These are phyloP conservation scores for Elsinoe australis DNA, from an alignment of 2,329 filamentous ascomycete species.

Conservation along the genomic window DNA sequence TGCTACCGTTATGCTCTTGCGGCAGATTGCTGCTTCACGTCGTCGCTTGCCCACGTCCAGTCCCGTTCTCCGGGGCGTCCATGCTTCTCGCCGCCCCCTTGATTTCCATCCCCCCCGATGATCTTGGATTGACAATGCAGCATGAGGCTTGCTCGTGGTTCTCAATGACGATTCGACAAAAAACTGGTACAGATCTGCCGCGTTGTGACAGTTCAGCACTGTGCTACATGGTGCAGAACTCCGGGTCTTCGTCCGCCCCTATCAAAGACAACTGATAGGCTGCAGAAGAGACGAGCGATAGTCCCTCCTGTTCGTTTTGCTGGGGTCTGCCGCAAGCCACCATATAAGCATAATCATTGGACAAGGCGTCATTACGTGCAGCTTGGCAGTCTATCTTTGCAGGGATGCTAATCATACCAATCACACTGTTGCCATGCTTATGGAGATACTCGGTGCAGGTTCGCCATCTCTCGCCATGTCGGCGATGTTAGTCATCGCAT, in stretches of 20 bases:
- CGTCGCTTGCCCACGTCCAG: not conserved
- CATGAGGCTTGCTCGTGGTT: not conserved
- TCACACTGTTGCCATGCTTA: too few relatives aligned
- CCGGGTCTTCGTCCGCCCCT: too few relatives aligned
- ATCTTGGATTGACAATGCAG: slow-evolving; percentile 10
- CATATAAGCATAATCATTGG: not conserved
- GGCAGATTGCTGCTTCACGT: slow-evolving; percentile 14
- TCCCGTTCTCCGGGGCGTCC: not conserved
- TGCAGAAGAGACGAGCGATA: not conserved
- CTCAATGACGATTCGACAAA: not conserved
- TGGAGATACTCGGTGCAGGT: not conserved
- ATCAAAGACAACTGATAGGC: too few relatives aligned
- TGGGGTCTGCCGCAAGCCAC: not conserved
- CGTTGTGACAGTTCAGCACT: too few relatives aligned
- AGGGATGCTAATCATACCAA: not conserved
- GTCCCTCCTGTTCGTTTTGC: not conserved
- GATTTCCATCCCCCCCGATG: slow-evolving; percentile 1
- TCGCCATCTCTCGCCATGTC: not conserved
- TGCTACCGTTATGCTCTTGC: slow-evolving; percentile 5
- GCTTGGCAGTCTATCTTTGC: slow-evolving; percentile 24
- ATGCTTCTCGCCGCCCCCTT: not conserved
- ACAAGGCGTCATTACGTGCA: slow-evolving; percentile 28
- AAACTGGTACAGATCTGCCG: slow-evolving; percentile 1
- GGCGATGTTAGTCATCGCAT: not conserved
- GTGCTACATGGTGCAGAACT: too few relatives aligned